Evolutionary conservation across 2,329 filamentous ascomycete species (phyloP).

Genomic region (Aureobasidium sp.): DNA sequence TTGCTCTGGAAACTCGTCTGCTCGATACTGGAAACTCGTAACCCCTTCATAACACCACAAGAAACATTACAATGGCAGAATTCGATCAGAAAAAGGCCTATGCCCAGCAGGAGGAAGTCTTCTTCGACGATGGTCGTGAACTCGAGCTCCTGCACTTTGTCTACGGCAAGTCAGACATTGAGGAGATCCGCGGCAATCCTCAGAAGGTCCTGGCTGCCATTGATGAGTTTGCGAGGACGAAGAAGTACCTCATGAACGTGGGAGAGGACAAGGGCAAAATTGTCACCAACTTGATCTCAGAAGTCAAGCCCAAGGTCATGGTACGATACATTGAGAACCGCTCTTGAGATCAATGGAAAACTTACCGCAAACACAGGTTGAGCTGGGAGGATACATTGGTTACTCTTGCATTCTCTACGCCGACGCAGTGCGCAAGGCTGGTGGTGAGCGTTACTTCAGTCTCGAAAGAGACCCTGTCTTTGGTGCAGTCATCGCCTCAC

Average conservation of each 20-base stretch:
- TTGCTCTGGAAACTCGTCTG: background rate
- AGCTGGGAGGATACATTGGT: slow-evolving; percentile 72
- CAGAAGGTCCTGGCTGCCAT: slow-evolving; percentile 58
- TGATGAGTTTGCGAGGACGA: slow-evolving; percentile 57
- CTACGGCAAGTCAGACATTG: slow-evolving; percentile 51
- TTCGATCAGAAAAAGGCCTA: slow-evolving; percentile 39
- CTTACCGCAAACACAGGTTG: slow-evolving; percentile 40
- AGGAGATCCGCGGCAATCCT: slow-evolving; percentile 56
- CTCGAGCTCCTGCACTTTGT: slow-evolving; percentile 64
- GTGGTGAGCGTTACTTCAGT: slow-evolving; percentile 59
- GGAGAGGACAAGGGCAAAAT: slow-evolving; percentile 66
- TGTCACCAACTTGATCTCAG: slow-evolving; percentile 57
- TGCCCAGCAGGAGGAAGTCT: slow-evolving; percentile 37
- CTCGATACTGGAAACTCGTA: background rate
- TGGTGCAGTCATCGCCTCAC: slow-evolving; percentile 56
- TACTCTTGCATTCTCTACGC: slow-evolving; percentile 75
- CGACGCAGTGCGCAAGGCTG: slow-evolving; percentile 52
- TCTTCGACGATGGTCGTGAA: slow-evolving; percentile 61
- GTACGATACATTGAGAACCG: slow-evolving; percentile 24
- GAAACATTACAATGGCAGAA: slow-evolving; percentile 15
- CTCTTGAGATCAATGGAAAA: slow-evolving; percentile 10
- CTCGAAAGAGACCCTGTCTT: slow-evolving; percentile 69
- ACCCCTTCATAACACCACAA: background rate
- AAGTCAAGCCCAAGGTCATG: slow-evolving; percentile 59
- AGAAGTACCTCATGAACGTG: slow-evolving; percentile 73